Evolutionary conservation across 2,329 filamentous ascomycete species (phyloP), one percentile per base, ranked within the genome.

Genomic region (Penicillium sp.): DNA sequence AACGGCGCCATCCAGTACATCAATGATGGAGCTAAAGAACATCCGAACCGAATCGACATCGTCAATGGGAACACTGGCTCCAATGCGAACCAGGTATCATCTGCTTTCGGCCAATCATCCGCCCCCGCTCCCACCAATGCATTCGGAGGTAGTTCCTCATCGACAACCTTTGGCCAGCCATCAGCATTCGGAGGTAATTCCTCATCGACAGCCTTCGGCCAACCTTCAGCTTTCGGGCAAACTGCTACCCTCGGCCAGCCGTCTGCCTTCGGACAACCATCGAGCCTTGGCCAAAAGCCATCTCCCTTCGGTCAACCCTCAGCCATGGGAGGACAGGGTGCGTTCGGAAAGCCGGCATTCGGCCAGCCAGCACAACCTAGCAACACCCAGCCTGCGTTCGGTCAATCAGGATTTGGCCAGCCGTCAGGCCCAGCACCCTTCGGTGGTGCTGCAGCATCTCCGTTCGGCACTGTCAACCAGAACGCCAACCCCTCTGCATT

Each of bases 1-100:
- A 82, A 88, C 58, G 90, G 87, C 3, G 92, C 93, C 1, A 81
- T 90, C 45, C 82, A 86, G 54, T 95, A 88, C 68, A 77, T 95
- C 14, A 68, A 87, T 10, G 82, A 85, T 5, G 85, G 83, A 22
- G 84, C 83, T 53, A 86, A 90, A 52, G 84, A 86, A 42, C 90
- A 91, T 66, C 90, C 90, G 1, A 96, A 95, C 68, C 83, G 91
- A 42, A 78, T 83, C 52, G 89, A 93, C 60, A 76, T 74, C 46
- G 67, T 67, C 29, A 71, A 73, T 48, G 70, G 72, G 11, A 72
- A 68, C 46, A 64, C 65, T n/a, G 65, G 54, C 1, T 55, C 71
- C 42, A 55, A 51, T 48, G 14, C 62, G 27, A 48, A 45, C n/a
- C 63, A 66, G 47, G 43, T 42, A 51, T 54, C 35, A 52, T 57